Evolutionary conservation across 2,329 filamentous ascomycete genomes (phyloP).

Genomic region (Xylaria sp.): DNA sequence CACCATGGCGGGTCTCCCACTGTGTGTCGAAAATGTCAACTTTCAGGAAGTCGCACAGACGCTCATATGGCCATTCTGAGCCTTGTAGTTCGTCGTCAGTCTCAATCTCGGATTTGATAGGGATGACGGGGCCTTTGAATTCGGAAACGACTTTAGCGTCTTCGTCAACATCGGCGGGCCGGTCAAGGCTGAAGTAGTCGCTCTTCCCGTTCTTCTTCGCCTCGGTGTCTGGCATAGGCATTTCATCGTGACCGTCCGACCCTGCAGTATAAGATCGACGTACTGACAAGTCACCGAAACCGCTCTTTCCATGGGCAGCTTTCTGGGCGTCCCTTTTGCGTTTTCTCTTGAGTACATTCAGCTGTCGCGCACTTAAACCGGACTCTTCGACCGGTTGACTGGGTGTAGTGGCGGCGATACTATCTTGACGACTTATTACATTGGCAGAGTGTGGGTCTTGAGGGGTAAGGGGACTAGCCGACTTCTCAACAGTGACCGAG

Average conservation of each 20-base stretch:
- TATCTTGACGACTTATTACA: conserved; percentile 42
- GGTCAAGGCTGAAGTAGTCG: conserved; percentile 91
- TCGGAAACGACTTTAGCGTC: conserved; percentile 91
- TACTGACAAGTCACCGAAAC: conserved; percentile 83
- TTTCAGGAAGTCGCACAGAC: conserved; percentile 90
- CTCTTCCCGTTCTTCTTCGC: conserved; percentile 64
- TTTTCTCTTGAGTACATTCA: conserved; percentile 93
- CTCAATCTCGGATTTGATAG: conserved; percentile 86
- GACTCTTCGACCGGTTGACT: conserved; percentile 61
- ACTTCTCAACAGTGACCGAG: conserved; percentile 62
- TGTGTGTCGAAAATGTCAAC: conserved; percentile 90
- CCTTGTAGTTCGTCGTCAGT: conserved; percentile 76
- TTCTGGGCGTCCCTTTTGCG: conserved; percentile 87
- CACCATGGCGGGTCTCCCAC: conserved; percentile 96
- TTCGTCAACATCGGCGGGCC: conserved; percentile 77
- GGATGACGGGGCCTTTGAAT: conserved; percentile 81
- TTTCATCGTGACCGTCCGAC: conserved; percentile 66
- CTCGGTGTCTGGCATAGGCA: conserved; percentile 55
- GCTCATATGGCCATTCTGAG: conserved; percentile 89
- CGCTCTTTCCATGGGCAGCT: conserved; percentile 81
- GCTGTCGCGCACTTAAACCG: conserved; percentile 84
- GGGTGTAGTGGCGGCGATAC: conserved; percentile 39
- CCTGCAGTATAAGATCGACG: conserved; percentile 63
- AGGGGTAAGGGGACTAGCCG: conserved; percentile 48
- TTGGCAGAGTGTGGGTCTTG: conserved; percentile 43